Evolutionary conservation across 1,284 basidiomycete genomes (phyloP).

Genomic region (Sanghuangporus baumii): DNA sequence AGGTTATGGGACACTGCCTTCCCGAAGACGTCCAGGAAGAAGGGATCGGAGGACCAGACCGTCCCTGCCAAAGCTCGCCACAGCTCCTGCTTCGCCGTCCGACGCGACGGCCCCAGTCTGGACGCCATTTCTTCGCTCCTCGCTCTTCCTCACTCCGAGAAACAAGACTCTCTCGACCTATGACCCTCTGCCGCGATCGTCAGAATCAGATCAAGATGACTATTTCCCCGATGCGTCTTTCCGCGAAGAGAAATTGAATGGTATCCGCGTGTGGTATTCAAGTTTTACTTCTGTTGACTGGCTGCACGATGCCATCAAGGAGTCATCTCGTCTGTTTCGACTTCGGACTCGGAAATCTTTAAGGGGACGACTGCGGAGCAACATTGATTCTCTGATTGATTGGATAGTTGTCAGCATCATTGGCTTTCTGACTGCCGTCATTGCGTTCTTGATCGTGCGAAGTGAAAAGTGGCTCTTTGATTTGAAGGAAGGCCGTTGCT

Average conservation of each 20-base stretch:
- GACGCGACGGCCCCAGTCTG: conserved; percentile 24
- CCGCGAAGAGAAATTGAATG: conserved; percentile 69
- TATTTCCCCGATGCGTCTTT: conserved; percentile 36
- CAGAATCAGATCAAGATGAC: conserved; percentile 26
- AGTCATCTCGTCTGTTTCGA: conserved; percentile 72
- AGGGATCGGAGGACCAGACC: conserved; percentile 27
- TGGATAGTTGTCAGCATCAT: conserved; percentile 91
- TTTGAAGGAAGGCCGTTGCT: conserved; percentile 88
- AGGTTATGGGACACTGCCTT: conserved; percentile 49
- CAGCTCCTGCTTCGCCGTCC: conserved; percentile 13
- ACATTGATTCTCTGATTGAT: conserved; percentile 78
- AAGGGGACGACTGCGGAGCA: conserved; percentile 65
- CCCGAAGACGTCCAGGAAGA: conserved; percentile 24
- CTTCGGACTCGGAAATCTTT: conserved; percentile 64
- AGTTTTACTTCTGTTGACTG: conserved; percentile 84
- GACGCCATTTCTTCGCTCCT: conserved; percentile 36
- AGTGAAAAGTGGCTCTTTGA: conserved; percentile 92
- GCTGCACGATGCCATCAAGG: conserved; percentile 92
- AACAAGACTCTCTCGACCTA: conserved; percentile 62
- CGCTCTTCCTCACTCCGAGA: conserved; percentile 31
- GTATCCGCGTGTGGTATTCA: conserved; percentile 89
- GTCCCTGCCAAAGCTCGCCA: conserved; percentile 28
- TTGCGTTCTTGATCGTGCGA: conserved; percentile 85
- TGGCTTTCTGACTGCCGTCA: conserved; percentile 76
- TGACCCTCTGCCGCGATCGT: conserved; percentile 45